Base-by-base conservation (phyloP, 306 rosid species). In the Acmispon strigosus region DNA sequence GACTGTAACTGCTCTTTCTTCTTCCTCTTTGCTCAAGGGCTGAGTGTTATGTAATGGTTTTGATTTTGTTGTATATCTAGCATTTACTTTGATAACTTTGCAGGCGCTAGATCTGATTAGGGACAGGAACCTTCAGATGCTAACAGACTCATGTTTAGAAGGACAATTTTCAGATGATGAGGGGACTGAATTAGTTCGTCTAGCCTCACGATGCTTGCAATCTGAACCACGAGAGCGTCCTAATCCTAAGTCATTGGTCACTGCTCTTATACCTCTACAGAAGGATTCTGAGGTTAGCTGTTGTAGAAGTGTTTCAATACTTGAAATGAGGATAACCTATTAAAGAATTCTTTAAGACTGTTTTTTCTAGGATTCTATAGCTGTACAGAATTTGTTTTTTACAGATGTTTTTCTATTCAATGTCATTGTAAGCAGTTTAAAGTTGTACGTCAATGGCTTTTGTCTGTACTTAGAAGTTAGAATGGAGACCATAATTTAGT, bases 221-320 rank as follows among this genome's bases (percentile, higher is more conserved):
- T 87, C 90, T 58, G 98, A 94, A 74, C 96, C 97, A 3, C 85
- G 95, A 47, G 98, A 94, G 72, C 98, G 98, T 76, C 98, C 98
- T 57, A 87, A 94, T 80, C 92, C 98, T 10, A 90, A 65, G 74
- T 86, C 95, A 47, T 66, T 94, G 80, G 95, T 89, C 79, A 70
- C 95, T 74, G 88, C 95, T 68, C 82, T 94, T 76, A 76, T 89
- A 81, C 97, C 97, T 68, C 82, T 94, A 63, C 99, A 94, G 84
- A 90, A 94, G 78, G 96, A 89, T 44, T 50, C 86, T 42, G 99
- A 94, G 95, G 99, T 94, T 64, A 67, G 85, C 57, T 51, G 42
- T 73, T 70, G 52, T 49, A 54, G 18, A 54, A 43, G 18, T 61
- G 47, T 50, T 62, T 68, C 75, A 27, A 36, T 66, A 66, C 10